Base-by-base conservation (phyloP, 176 grass and related monocot species). In the Rhynchospora pubera region DNA sequence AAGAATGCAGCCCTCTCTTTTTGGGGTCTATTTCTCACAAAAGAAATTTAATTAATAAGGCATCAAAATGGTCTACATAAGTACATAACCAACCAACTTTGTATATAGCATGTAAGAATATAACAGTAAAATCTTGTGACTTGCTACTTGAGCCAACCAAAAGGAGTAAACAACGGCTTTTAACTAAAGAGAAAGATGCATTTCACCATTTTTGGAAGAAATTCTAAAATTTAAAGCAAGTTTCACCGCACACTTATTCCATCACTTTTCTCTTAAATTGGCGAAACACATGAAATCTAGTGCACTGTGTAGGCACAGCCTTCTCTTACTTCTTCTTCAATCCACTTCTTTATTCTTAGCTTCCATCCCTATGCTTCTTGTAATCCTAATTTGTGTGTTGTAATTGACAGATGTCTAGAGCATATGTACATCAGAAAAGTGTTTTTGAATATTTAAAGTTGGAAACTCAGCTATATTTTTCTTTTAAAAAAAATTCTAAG, bases 331-430 rank as follows among this genome's bases (percentile, higher is more conserved):
- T 97, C 84, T 30, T 53, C 84, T 74, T 58, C 91, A 97, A 92
- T 94, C 90, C 89, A 93, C 79, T 93, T 91, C 89, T 93, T 97
- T 97, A 93, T 97, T 97, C 94, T 93, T 91, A 78, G 89, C 91
- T 91, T 97, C 85, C 62, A 57, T 62, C 65, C 16, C 1, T 81
- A 26, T 81, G 42, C 79, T 63, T 26, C 79, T 81, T 81, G 32
- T 42, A 80, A 82, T 44, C 19, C 8, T 50, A 65, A 11, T 59
- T 12, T n/a, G 7, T 8, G 9, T 57, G 59, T 59, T 16, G 13
- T 32, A 79, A 79, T 59, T 60, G 58, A 32, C 3, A 79, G 9
- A 0, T 11, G 32, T 42, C 5, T 63, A 48, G 2, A 59, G 18
- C 55, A 39, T 32, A 79, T 16, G 15, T 48, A 39, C 34, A 39